Base-by-base conservation (phyloP, 2,329 filamentous ascomycete species). In the Teratosphaeria nubilosa region DNA sequence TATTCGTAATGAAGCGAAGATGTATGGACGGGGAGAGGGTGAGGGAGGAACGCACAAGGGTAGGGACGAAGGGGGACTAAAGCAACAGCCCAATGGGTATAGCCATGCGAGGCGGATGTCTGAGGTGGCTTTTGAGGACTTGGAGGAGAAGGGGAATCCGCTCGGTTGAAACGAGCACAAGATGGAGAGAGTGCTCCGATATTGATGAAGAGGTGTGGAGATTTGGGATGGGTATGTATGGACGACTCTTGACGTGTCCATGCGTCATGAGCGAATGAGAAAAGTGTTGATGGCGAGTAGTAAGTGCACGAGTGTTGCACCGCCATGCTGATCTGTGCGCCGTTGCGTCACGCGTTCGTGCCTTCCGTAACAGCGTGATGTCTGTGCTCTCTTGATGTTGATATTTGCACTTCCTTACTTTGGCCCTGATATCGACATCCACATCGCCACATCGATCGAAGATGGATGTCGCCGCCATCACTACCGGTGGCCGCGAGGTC, bases 81-180 rank as follows among this genome's bases (percentile, higher is more conserved):
- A 45, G 32, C 32, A 24, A n/a, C n/a, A 27, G 32, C 20, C 34
- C 3, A 24, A 27, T 25, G 14, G 50, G 22, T 22, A 31, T 3
- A 16, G 16, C 9, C 37, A 34, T 7, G 25, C 54, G 27, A 48
- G 54, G 51, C 57, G 54, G 58, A 58, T 57, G 30, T 58, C 37
- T 10, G 66, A 65, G 53, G 54, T 60, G 25, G 56, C 61, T 31
- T 70, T 69, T 56, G 58, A 58, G 20, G 68, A 69, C 61, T n/a
- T 69, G 37, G 50, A 67, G 54, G 68, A 70, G 62, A 70, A 66
- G 63, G 60, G 54, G 14, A 68, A 70, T 59, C 68, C 68, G 11
- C 56, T 69, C 45, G 67, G 60, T 7, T 65, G 22, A 53, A 16
- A 53, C 16, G 5, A 31, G 24, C 25, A 16, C 13, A 41, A 16